phyloP scores from a whole-genome alignment of 2,329 filamentous ascomycete species.

The Fusarium circinatum region DNA sequence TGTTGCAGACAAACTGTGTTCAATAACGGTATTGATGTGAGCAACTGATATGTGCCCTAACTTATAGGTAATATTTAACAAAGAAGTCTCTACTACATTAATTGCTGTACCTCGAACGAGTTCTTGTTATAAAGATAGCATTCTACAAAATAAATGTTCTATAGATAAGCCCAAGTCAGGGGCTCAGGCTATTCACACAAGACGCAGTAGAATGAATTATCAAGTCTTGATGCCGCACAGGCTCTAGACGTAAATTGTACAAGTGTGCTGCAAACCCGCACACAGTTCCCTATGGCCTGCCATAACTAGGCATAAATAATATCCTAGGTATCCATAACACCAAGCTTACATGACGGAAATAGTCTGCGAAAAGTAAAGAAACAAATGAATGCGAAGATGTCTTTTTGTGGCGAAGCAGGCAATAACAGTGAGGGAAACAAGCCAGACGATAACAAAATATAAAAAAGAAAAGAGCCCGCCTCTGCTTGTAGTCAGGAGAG shows the following conservation, averaged over 20 bases:
- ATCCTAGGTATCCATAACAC: slow-evolving; percentile 52
- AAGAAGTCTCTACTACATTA: background rate
- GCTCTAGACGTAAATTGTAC: slow-evolving; percentile 33
- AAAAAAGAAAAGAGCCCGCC: slow-evolving; percentile 11
- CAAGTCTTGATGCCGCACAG: slow-evolving; percentile 3
- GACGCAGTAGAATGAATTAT: background rate
- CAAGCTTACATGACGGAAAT: slow-evolving; percentile 43
- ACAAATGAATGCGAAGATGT: slow-evolving; percentile 11
- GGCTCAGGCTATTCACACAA: background rate
- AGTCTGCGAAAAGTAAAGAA: slow-evolving; percentile 15
- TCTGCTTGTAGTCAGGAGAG: slow-evolving; percentile 13
- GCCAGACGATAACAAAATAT: slow-evolving; percentile 4
- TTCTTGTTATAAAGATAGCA: background rate
- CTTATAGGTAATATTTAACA: background rate
- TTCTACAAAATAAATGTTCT: background rate
- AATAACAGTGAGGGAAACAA: slow-evolving; percentile 1
- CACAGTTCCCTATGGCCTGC: slow-evolving; percentile 17
- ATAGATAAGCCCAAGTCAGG: background rate
- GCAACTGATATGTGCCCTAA: background rate
- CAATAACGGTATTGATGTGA: background rate
- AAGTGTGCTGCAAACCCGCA: slow-evolving; percentile 20
- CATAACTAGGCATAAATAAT: slow-evolving; percentile 32
- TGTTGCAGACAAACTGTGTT: background rate
- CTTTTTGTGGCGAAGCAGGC: background rate
- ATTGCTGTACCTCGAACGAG: background rate